Evolutionary conservation across 164 flowering plant genomes (phyloP).

Genomic region (Magnolia changhungtana): DNA sequence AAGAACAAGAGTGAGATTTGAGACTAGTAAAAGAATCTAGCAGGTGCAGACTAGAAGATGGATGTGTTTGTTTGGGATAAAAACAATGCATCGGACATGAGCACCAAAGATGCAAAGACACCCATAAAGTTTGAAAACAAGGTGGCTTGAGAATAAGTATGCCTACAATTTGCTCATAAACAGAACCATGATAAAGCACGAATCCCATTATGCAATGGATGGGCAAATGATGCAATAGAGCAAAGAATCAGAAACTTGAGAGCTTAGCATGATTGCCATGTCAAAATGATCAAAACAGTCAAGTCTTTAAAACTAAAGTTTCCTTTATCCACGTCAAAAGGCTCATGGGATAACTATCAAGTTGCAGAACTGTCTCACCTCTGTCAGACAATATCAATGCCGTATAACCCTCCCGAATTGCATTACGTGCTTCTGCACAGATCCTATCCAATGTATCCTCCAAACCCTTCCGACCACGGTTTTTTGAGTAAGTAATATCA

Average conservation of each 20-base stretch:
- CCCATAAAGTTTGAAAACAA: too few relatives aligned
- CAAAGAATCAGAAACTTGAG: neutral
- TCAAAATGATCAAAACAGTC: neutral
- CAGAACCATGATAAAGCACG: neutral
- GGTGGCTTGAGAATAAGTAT: neutral
- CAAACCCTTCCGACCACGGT: constrained; percentile 76
- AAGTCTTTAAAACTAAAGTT: neutral
- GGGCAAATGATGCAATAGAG: neutral
- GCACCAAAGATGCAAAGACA: neutral
- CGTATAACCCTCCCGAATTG: constrained; percentile 87
- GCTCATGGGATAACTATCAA: constrained; percentile 30
- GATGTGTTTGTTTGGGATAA: neutral
- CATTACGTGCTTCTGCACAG: constrained; percentile 78
- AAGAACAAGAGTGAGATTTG: neutral
- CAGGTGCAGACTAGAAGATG: neutral
- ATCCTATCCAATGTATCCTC: constrained; percentile 90
- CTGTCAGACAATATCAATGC: constrained; percentile 89
- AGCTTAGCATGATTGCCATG: neutral
- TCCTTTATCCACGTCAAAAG: neutral
- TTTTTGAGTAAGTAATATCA: constrained; percentile 82
- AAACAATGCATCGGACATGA: neutral
- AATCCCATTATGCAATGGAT: neutral
- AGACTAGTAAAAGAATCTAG: neutral
- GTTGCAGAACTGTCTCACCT: constrained; percentile 43
- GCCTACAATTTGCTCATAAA: neutral